phyloP scores from a whole-genome alignment of 208 protist genomes.

The Acanthamoeba quina region DNA sequence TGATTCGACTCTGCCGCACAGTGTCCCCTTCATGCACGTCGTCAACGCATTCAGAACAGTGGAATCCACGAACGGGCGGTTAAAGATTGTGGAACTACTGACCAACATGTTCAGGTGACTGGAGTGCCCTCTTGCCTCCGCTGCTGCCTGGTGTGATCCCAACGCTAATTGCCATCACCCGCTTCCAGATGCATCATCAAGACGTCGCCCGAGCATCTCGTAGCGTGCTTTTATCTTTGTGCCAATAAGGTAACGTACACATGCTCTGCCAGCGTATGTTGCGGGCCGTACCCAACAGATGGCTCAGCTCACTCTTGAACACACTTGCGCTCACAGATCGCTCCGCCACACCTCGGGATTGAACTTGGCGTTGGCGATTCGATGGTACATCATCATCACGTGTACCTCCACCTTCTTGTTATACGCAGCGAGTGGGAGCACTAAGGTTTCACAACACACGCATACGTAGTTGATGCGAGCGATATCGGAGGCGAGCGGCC shows the following conservation, averaged over 20 bases:
- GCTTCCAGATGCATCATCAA: slow-evolving; percentile 16
- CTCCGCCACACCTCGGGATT: slow-evolving; percentile 11
- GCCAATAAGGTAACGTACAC: slow-evolving; percentile 18
- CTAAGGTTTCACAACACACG: too few species aligned
- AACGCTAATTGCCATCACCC: neutral
- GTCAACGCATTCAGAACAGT: slow-evolving; percentile 22
- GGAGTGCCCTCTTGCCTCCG: neutral
- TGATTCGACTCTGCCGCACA: neutral
- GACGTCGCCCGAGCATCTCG: slow-evolving; percentile 15
- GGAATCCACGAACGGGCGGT: neutral
- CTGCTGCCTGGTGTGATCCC: neutral
- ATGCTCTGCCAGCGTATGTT: neutral
- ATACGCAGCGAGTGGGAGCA: neutral
- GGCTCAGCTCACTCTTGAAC: too few species aligned
- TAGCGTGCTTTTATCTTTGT: slow-evolving; percentile 56
- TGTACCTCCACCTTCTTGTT: neutral
- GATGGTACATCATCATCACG: neutral
- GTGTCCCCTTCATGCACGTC: slow-evolving; percentile 60
- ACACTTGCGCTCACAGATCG: slow-evolving; percentile 29
- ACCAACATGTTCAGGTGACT: slow-evolving; percentile 45
- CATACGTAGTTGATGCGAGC: slow-evolving; percentile 20
- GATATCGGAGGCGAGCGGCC: slow-evolving; percentile 45
- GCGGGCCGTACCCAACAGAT: neutral
- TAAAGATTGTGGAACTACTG: slow-evolving; percentile 36
- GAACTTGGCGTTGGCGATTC: slow-evolving; percentile 64